Conservation (phyloP, 257 asterid species). For the Lavandula angustifolia region DNA sequence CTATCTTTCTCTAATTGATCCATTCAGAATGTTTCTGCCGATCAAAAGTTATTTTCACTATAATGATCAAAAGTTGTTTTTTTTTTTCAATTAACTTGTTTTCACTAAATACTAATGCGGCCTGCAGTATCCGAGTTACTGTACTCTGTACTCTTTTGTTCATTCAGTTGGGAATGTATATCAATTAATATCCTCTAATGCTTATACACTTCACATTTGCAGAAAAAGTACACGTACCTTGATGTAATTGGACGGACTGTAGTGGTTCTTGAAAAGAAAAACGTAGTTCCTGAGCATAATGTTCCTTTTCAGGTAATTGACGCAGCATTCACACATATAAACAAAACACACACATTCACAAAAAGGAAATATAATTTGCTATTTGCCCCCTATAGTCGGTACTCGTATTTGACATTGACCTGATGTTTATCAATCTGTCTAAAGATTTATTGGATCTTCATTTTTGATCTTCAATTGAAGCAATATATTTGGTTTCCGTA, state of each 20-base stretch:
- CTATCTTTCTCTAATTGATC: constrained; percentile 1
- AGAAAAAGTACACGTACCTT: constrained; percentile 92
- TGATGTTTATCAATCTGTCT: too few species aligned
- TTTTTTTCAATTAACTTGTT: not conserved
- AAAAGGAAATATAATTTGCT: not conserved
- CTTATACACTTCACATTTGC: constrained; percentile 42
- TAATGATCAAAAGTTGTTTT: not conserved
- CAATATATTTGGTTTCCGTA: too few species aligned
- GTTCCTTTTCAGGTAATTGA: constrained; percentile 83
- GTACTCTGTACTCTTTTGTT: constrained; percentile 6
- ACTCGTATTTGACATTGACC: not conserved
- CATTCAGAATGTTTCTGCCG: constrained; percentile 3
- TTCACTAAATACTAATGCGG: not conserved
- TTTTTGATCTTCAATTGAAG: too few species aligned
- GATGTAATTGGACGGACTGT: constrained; percentile 96
- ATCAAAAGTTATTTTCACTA: not conserved
- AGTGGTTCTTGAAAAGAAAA: constrained; percentile 80
- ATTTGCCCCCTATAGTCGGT: not conserved
- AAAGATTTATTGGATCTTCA: too few species aligned
- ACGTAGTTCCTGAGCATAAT: constrained; percentile 94
- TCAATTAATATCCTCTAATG: constrained; percentile 29
- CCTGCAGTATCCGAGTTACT: constrained; percentile 15
- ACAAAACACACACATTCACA: not conserved
- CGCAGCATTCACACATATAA: not conserved
- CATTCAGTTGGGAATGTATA: constrained; percentile 3